phyloP scores from a whole-genome alignment of 176 grass and related monocot species.

The Musa troglodytarum region DNA sequence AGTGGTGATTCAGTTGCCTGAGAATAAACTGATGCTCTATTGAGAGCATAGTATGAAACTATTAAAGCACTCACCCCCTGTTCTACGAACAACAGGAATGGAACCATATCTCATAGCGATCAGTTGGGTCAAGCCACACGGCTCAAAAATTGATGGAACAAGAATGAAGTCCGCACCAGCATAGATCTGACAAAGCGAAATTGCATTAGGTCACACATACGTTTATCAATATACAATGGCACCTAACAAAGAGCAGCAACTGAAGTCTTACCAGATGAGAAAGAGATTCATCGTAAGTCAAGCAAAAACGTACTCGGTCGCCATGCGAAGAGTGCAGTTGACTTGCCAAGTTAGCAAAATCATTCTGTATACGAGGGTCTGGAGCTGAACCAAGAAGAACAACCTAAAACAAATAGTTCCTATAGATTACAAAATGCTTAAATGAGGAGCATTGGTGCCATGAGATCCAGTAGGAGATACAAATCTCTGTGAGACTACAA shows the following conservation, averaged over 20 bases:
- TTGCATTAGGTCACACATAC: conserved; percentile 2
- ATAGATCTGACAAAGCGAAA: conserved; percentile 65
- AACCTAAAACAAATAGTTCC: conserved; percentile 37
- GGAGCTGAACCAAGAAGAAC: conserved; percentile 90
- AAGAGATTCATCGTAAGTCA: conserved; percentile 85
- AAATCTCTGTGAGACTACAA: neutral
- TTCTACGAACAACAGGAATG: conserved; percentile 88
- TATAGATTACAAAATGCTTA: neutral
- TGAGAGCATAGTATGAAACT: conserved; percentile 3
- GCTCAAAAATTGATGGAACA: conserved; percentile 93
- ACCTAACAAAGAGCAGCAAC: neutral
- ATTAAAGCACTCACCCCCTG: conserved; percentile 54
- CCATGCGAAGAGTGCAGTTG: conserved; percentile 60
- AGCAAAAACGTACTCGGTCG: conserved; percentile 57
- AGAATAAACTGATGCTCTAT: neutral
- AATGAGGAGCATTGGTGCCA: too few species aligned
- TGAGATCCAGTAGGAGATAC: too few species aligned
- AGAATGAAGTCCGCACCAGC: conserved; percentile 91
- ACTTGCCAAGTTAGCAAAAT: conserved; percentile 60
- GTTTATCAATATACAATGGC: conserved; percentile 7
- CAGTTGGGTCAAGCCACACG: conserved; percentile 92
- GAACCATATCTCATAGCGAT: conserved; percentile 94
- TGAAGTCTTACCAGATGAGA: conserved; percentile 68
- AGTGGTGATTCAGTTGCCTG: too few species aligned
- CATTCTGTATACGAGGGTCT: conserved; percentile 77